These are phyloP conservation scores for Nicotiana benthamiana DNA, from an alignment of 257 asterid species.

Conservation along the genomic window DNA sequence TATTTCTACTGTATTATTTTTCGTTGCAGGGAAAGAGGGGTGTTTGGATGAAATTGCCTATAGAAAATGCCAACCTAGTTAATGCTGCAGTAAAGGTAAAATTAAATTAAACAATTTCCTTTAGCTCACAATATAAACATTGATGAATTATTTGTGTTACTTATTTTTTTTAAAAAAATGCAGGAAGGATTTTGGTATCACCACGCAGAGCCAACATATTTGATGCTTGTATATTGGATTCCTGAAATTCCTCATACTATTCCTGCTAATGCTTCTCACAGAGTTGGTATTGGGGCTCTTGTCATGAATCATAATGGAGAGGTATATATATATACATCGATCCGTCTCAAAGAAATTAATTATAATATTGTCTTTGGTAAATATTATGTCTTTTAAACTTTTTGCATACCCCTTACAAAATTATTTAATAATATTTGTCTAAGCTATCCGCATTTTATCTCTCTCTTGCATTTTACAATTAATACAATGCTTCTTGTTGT, in stretches of 20 bases:
- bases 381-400: no score
- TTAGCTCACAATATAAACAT: no score
- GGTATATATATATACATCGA: slow-evolving; percentile 27
- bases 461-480: not conserved
- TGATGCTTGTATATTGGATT: slow-evolving; percentile 91
- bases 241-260: slow-evolving; percentile 46
- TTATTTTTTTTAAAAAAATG: slow-evolving; percentile 1
- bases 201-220: slow-evolving; percentile 79
- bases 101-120: not conserved
- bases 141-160: not conserved
- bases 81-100: slow-evolving; percentile 71
- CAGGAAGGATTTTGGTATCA: slow-evolving; percentile 95
- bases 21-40: slow-evolving; percentile 67
- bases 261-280: slow-evolving; percentile 84
- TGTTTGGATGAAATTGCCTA: slow-evolving; percentile 82
- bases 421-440: no score
- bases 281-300: slow-evolving; percentile 84
- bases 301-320: slow-evolving; percentile 60
- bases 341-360: no score
- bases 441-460: not conserved
- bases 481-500: no score
- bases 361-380: no score
- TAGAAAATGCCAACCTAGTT: slow-evolving; percentile 70
- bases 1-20: not conserved
- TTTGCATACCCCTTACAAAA: no score